Evolutionary conservation across 2,329 filamentous ascomycete genomes (phyloP).

Genomic region (Incumbomyces delicatus): DNA sequence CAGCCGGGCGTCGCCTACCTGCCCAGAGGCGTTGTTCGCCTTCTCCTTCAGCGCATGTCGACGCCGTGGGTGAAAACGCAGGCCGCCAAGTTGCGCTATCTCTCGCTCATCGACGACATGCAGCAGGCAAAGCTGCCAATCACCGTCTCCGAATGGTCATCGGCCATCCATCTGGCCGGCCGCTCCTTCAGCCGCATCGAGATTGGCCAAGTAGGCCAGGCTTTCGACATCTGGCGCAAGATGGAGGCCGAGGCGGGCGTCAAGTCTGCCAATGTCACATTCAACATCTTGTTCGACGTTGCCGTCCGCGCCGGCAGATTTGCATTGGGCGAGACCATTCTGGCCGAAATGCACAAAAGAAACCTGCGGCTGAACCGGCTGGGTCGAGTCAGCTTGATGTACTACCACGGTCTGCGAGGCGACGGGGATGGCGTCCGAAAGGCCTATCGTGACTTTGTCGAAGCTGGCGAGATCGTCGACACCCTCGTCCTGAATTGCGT

Average conservation of each 20-base stretch:
- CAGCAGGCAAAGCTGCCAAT: conserved; percentile 63
- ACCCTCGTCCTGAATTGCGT: conserved; percentile 79
- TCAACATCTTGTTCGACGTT: conserved; percentile 85
- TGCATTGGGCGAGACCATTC: conserved; percentile 70
- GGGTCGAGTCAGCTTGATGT: conserved; percentile 72
- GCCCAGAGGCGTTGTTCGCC: conserved; percentile 44
- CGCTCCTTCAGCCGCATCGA: conserved; percentile 54
- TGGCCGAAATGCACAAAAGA: conserved; percentile 67
- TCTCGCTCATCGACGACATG: conserved; percentile 75
- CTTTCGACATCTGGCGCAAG: conserved; percentile 71
- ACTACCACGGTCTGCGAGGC: conserved; percentile 66
- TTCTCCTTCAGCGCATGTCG: conserved; percentile 59
- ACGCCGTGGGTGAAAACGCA: conserved; percentile 47
- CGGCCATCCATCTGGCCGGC: conserved; percentile 68
- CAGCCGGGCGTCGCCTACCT: conserved; percentile 46
- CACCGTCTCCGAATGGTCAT: conserved; percentile 65
- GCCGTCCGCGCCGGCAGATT: conserved; percentile 81
- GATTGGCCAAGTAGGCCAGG: conserved; percentile 53
- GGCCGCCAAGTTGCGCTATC: conserved; percentile 67
- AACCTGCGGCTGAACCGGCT: conserved; percentile 63
- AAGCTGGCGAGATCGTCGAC: conserved; percentile 78
- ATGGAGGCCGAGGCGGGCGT: conserved; percentile 70
- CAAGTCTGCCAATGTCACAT: conserved; percentile 64
- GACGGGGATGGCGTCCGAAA: conserved; percentile 65
- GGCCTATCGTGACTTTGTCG: conserved; percentile 75